phyloP scores from a whole-genome alignment of 495 filamentous ascomycete genomes.

The Tuber indicum region DNA sequence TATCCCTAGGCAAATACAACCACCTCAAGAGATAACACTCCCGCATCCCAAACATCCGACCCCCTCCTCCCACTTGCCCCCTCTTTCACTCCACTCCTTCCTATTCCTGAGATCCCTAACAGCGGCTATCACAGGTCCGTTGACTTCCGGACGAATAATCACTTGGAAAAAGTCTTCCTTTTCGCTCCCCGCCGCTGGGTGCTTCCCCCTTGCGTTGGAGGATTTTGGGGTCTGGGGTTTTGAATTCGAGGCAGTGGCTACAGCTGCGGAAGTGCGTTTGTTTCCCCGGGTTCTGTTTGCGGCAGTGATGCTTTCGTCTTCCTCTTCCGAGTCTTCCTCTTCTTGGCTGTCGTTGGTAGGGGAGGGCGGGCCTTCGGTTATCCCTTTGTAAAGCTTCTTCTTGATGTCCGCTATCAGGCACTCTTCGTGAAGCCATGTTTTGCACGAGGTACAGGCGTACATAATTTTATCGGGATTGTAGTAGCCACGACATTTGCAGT shows the following conservation, averaged over 20 bases:
- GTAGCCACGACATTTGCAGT: constrained; percentile 57
- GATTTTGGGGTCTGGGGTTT: neutral
- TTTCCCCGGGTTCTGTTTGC: neutral
- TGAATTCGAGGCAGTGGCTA: neutral
- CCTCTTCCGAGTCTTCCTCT: neutral
- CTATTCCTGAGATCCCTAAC: neutral
- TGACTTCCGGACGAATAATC: neutral
- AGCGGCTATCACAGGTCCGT: neutral
- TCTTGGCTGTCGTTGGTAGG: neutral
- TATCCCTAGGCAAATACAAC: neutral
- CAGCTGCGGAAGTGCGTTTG: neutral
- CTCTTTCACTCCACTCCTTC: neutral
- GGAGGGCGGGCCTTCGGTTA: neutral
- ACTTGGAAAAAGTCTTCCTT: neutral
- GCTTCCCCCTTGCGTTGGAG: neutral
- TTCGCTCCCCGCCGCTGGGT: neutral
- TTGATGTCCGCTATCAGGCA: constrained; percentile 52
- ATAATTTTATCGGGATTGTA: constrained; percentile 59
- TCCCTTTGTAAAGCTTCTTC: constrained; percentile 7
- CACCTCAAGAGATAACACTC: neutral
- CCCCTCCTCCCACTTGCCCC: neutral
- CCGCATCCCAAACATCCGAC: neutral
- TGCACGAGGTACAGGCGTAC: constrained; percentile 54
- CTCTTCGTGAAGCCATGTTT: constrained; percentile 58
- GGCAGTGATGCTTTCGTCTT: neutral